Evolutionary conservation across 2,329 filamentous ascomycete species (phyloP), one percentile per base, ranked within the genome.

Genomic region (Xylariaceae sp.): DNA sequence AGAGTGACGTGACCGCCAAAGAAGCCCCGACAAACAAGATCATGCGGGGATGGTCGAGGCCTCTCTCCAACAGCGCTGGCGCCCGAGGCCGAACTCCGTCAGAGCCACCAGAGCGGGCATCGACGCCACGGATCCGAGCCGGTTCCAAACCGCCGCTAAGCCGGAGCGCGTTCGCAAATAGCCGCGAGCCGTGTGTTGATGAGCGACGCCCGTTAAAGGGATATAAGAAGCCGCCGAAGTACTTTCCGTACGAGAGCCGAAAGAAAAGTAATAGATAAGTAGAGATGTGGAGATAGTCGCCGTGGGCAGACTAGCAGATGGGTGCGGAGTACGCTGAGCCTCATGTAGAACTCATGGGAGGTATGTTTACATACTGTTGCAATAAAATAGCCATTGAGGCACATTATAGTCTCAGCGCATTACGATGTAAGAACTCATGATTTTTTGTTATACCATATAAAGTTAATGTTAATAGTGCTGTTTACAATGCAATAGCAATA

Each of bases 91-190:
- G 11, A 4, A 11, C 9, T 7, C 9, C 10, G 8, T 9, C 36
- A 20, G 29, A 18, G 15, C 20, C 21, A 1, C 16, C 16, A 16
- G 44, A 52, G 24, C 57, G 52, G 7, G 9, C 26, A 4, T 24
- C 49, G 1, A 57, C 53, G 13, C 64, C 62, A 20, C 62, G 64
- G 7, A 65, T 65, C 35, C 47, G 44, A 27, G 15, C n/a, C 1
- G 64, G 65, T 3, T 68, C 65, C 1, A 62, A 55, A 35, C 65
- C 65, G 13, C 65, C 64, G 3, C 59, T 66, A 0, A 66, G 63
- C 4, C 46, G 50, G 24, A 68, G 65, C 18, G 64, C 65, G 3
- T 66, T 60, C 24, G 32, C 54, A 4, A 8, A 30, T 1, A 36
- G 37, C 8, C 55, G 60, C 0, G 33, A 52, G n/a, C 47, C 63